These are phyloP conservation scores for Monilinia aucupariae DNA, from an alignment of 2,329 filamentous ascomycete species.

Conservation along the genomic window DNA sequence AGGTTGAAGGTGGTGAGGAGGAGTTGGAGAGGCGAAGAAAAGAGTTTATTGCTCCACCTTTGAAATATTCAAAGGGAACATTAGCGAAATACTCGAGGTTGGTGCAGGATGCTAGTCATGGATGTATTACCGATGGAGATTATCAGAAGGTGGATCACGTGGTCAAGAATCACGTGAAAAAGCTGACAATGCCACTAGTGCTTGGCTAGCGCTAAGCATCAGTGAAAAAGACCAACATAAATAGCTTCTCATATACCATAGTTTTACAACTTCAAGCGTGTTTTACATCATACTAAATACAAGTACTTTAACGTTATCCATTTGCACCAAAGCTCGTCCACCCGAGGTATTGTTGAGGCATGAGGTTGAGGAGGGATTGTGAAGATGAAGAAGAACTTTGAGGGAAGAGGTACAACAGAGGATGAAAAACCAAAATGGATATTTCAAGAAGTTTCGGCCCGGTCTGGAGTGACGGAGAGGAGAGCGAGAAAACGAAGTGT, in stretches of 20 bases:
- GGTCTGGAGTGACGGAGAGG: neutral
- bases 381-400: too few relatives aligned
- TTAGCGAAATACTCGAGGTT: constrained; percentile 52
- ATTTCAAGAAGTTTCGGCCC: neutral
- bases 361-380: neutral
- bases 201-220: too few relatives aligned
- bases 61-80: constrained; percentile 55
- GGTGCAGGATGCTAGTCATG: constrained; percentile 53
- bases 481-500: neutral
- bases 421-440: neutral
- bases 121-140: constrained; percentile 52
- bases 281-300: too few relatives aligned
- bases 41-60: constrained; percentile 46
- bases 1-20: constrained; percentile 39
- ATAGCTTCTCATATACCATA: too few relatives aligned
- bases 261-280: too few relatives aligned
- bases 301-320: too few relatives aligned
- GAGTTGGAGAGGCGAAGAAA: constrained; percentile 41
- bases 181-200: too few relatives aligned
- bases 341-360: constrained; percentile 18
- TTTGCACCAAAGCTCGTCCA: too few relatives aligned
- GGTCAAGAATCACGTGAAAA: too few relatives aligned
- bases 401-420: neutral
- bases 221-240: too few relatives aligned
- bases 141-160: too few relatives aligned